Evolutionary conservation across 768 basidiomycete genomes (phyloP).

Genomic region (Calocybe indica): DNA sequence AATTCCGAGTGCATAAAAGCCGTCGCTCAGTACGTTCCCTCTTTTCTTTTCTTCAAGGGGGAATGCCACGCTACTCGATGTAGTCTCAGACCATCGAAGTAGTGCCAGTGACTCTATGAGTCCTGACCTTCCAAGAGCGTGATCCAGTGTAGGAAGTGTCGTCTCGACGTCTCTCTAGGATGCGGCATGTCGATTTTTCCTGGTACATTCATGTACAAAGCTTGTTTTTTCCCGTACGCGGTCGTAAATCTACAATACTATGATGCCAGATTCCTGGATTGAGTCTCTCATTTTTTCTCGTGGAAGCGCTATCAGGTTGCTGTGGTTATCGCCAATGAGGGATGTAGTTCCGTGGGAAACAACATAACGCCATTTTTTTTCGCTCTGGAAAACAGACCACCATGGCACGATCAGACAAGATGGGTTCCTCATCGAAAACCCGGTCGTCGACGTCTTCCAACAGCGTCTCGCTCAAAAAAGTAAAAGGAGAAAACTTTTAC

Average conservation of each 20-base stretch:
- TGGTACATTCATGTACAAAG: conserved; percentile 35
- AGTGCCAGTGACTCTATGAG: conserved; percentile 57
- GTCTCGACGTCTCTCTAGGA: conserved; percentile 43
- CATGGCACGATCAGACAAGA: conserved; percentile 39
- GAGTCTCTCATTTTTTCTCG: neutral
- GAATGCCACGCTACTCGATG: conserved; percentile 65
- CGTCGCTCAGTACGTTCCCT: conserved; percentile 1
- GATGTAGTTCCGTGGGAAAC: neutral
- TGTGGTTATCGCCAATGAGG: no score
- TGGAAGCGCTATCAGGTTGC: no score
- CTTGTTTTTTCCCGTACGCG: neutral
- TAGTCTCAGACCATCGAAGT: conserved; percentile 45
- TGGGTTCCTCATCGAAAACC: conserved; percentile 26
- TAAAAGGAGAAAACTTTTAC: conserved; percentile 97
- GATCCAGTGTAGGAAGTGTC: conserved; percentile 62
- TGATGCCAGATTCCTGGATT: neutral
- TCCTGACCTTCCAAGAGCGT: conserved; percentile 51
- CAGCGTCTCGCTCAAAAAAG: conserved; percentile 54
- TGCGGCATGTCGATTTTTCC: conserved; percentile 57
- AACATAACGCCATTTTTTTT: neutral
- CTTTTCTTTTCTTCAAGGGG: conserved; percentile 32
- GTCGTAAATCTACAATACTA: neutral
- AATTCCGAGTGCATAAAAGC: conserved; percentile 19
- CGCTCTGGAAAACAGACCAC: neutral
- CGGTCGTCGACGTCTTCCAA: conserved; percentile 40